A percentile compares a stretch with the other conserved stretches of the same genome.
phyloP scores from a whole-genome alignment of 192 early-diverging fungal species.

The Pilaira anomala region DNA sequence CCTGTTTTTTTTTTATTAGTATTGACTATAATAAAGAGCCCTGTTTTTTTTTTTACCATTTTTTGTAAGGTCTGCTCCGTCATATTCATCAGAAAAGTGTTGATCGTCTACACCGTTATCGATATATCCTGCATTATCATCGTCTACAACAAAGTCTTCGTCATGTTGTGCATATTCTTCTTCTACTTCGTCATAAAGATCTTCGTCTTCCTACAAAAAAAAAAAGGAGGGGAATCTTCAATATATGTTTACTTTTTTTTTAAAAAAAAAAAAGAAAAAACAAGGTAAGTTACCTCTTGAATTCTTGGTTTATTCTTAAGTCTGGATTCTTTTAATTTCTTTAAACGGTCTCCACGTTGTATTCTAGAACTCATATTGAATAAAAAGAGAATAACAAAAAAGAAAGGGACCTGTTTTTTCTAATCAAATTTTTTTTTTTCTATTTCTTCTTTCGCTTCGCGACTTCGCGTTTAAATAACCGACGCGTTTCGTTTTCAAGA shows the following conservation, averaged over 20 bases:
- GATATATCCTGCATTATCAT: constrained; percentile 64
- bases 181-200: constrained; percentile 57
- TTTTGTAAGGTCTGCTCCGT: constrained; percentile 32
- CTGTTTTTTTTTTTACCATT: neutral
- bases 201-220: constrained; percentile 9
- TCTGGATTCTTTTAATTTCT: too few relatives aligned
- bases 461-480: too few relatives aligned
- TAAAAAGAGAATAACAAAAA: too few relatives aligned
- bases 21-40: neutral
- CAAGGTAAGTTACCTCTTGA: neutral
- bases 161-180: constrained; percentile 56
- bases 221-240: too few relatives aligned
- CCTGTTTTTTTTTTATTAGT: constrained; percentile 6
- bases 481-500: too few relatives aligned
- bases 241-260: too few relatives aligned
- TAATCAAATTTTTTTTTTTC: too few relatives aligned
- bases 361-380: too few relatives aligned
- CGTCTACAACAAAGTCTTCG: constrained; percentile 61
- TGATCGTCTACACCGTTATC: constrained; percentile 52
- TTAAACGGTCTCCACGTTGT: too few relatives aligned
- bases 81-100: constrained; percentile 46
- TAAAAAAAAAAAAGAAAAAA: too few relatives aligned
- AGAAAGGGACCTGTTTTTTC: too few relatives aligned
- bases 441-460: too few relatives aligned
- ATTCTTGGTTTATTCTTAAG: neutral